Evolutionary conservation across 129 eudicot genomes (phyloP).

Genomic region (Helianthus annuus): HanXRQr2.0-SUNRISE NC_035440.2:65213971-65214470

Average conservation of each 20-base stretch:
- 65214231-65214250: background rate
- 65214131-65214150: background rate
- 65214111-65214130: background rate
- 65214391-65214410: background rate
- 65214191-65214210: background rate
- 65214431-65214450: background rate
- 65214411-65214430: background rate
- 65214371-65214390: background rate
- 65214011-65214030: too few relatives aligned
- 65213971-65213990: too few relatives aligned
- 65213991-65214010: too few relatives aligned
- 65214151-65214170: background rate
- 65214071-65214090: background rate
- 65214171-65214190: background rate
- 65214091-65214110: background rate
- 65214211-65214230: background rate
- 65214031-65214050: too few relatives aligned
- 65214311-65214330: background rate
- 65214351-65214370: background rate
- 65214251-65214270: too few relatives aligned
- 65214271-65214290: too few relatives aligned
- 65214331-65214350: background rate
- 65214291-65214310: too few relatives aligned
- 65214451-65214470: too few relatives aligned
- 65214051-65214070: too few relatives aligned